Conservation (phyloP, 495 filamentous ascomycete species). For the Extremus antarcticus region DNA sequence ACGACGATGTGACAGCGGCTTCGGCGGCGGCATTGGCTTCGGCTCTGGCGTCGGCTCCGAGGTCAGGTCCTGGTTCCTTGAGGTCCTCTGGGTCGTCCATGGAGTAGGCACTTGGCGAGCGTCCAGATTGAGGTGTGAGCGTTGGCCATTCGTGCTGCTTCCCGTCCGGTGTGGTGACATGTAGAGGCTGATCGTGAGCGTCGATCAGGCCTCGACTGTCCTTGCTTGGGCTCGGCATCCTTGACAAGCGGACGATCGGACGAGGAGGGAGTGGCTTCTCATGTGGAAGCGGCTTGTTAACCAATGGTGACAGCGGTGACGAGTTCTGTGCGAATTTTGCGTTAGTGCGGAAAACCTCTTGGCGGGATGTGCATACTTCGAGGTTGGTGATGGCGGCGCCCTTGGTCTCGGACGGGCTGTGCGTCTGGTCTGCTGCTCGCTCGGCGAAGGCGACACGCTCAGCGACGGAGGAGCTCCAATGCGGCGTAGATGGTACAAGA, state of each 20-base stretch:
- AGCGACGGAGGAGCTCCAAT: neutral
- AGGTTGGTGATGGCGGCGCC: neutral
- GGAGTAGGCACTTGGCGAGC: neutral
- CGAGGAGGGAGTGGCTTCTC: conserved; percentile 16
- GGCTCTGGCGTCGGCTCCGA: neutral
- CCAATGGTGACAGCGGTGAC: neutral
- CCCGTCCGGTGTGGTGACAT: neutral
- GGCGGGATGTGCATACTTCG: neutral
- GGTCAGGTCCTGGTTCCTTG: neutral
- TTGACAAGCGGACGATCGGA: conserved; percentile 1
- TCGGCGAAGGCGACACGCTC: neutral
- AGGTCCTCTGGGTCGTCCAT: neutral
- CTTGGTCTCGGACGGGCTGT: neutral
- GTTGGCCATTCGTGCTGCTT: conserved; percentile 10
- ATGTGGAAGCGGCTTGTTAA: neutral
- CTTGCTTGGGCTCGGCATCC: conserved; percentile 3
- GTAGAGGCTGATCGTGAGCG: conserved; percentile 12
- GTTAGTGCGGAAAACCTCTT: neutral
- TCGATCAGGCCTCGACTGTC: conserved; percentile 11
- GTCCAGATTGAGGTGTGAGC: conserved; percentile 2
- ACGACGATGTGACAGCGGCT: neutral
- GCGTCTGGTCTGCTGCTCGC: neutral
- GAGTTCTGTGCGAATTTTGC: neutral
- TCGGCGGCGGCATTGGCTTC: neutral
- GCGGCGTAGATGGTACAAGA: neutral